Base-by-base conservation (phyloP, 306 rosid genomes). In the Prunus mume region DNA sequence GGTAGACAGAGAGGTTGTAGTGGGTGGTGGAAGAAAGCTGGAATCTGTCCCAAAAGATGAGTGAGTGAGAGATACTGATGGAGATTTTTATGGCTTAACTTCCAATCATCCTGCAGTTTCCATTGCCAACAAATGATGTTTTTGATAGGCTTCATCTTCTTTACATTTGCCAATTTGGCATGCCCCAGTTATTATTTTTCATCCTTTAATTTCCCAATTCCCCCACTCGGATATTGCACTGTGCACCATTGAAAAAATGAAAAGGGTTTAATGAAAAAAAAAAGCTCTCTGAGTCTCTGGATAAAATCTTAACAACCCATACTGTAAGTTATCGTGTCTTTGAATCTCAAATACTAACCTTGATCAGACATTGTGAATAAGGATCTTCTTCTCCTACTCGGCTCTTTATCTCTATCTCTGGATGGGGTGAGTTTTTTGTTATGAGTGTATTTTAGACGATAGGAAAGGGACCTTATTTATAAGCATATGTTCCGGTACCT, bases 71-170 rank as follows among this genome's bases (percentile, higher is more conserved):
- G 45, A 70, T 12, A 12, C 74, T 4, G 12, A 5, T 47, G n/a
- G 41, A 69, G 74, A 51, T 71, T 30, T 51, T 71, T 50, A 71
- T 34, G 51, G 34, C 14, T 71, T 71, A 34, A 34, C 75, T n/a
- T 27, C 27, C 34, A 13, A 55, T 55, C 69, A 64, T 19, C 47
- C 5, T 65, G 15, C 47, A 65, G 27, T 65, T 65, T 64, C 19
- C 63, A 70, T 18, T 24, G 20, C 27, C 65, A 54, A 3, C 19
- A 70, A 30, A 19, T 18, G 19, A 30, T 20, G 6, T 22, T 19
- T 69, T 27, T 25, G 9, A 49, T 17, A 15, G 63, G 24, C 1
- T 32, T 11, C 49, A 18, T n/a, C 11, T 27, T 3, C 22, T 62
- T 17, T 28, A 62, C 11, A 15, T 5, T 51, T 32, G 38, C 12